These are phyloP conservation scores for Cornus florida DNA, from an alignment of 148 eudicot genomes.

Conservation along the genomic window DNA sequence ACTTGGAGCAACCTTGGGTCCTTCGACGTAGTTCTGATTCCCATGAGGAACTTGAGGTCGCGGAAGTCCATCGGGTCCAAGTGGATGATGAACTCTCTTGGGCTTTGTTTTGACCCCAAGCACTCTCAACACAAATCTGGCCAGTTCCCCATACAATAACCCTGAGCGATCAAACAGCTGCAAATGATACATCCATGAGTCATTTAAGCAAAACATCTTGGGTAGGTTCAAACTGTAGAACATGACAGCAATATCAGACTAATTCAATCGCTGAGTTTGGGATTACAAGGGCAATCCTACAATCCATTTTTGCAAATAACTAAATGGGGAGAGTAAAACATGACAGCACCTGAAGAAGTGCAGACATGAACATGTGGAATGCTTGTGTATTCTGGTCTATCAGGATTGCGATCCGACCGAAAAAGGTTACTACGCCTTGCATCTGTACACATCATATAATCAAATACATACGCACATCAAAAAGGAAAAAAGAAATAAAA, in stretches of 20 bases:
- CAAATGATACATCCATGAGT: slow-evolving; percentile 10
- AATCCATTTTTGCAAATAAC: background rate
- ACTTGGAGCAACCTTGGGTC: slow-evolving; percentile 59
- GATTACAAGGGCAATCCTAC: background rate
- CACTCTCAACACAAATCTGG: slow-evolving; percentile 82
- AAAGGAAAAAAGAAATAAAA: too few species aligned
- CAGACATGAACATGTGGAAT: slow-evolving; percentile 86
- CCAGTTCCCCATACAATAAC: slow-evolving; percentile 85
- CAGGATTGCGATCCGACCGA: slow-evolving; percentile 81
- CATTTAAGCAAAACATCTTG: background rate
- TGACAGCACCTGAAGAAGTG: slow-evolving; percentile 76
- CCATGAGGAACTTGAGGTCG: slow-evolving; percentile 48
- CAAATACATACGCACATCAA: background rate
- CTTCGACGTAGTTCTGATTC: slow-evolving; percentile 47
- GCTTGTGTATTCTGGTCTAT: slow-evolving; percentile 95
- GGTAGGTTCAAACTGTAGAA: background rate
- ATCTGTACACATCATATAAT: slow-evolving; percentile 41
- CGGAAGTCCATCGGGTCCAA: slow-evolving; percentile 49
- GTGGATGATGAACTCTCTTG: slow-evolving; percentile 46
- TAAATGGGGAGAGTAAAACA: background rate
- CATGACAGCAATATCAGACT: background rate
- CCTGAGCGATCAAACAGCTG: slow-evolving; percentile 94
- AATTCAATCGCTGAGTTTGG: background rate
- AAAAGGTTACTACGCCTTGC: slow-evolving; percentile 91
- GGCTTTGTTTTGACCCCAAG: slow-evolving; percentile 66